Base-by-base conservation (phyloP, 2,329 filamentous ascomycete species). In the Phialophora expanda region DNA sequence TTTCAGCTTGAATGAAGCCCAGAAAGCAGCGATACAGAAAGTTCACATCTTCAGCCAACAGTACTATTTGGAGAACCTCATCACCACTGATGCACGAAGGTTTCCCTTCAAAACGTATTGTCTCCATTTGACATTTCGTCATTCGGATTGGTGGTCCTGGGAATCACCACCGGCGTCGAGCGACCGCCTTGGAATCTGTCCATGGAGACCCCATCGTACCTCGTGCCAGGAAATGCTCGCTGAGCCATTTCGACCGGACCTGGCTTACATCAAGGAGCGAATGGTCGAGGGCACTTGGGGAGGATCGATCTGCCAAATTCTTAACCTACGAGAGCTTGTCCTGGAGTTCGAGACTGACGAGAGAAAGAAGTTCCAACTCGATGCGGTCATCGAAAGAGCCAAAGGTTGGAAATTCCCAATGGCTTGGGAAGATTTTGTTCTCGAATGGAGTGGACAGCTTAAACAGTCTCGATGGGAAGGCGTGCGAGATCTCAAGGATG, bases 111-210 rank as follows among this genome's bases (percentile, higher is more conserved):
- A 62, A 9, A 69, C 73, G 3, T 61, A 59, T 41, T 66, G 66
- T 17, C 61, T 76, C 1, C 70, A 68, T 4, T 66, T 76, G 50
- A 75, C 74, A 0, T 55, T 75, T 11, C 69, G 74, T 6, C 72
- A 75, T 48, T 69, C 70, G 14, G 74, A 76, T 61, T 76, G 74
- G 74, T 75, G 74, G 74, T 71, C 61, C 24, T 74, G 72, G 67
- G 71, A 74, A 63, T 61, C 61, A 8, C 67, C 69, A 8, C 56
- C 65, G 1, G 68, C 61, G 8, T 64, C 70, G 32, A 68, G 69
- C 53, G 69, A 72, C n/a, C 69, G 70, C 1, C 55, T 76, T 17
- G 73, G 68, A 1, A 70, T 76, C n/a, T 71, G 74, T 65, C 74
- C 74, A 20, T 70, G 70, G 60, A 54, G 64, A 34, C 60, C 54